Conservation (phyloP, 2,329 filamentous ascomycete genomes). For the Metarhizium brunneum region DNA sequence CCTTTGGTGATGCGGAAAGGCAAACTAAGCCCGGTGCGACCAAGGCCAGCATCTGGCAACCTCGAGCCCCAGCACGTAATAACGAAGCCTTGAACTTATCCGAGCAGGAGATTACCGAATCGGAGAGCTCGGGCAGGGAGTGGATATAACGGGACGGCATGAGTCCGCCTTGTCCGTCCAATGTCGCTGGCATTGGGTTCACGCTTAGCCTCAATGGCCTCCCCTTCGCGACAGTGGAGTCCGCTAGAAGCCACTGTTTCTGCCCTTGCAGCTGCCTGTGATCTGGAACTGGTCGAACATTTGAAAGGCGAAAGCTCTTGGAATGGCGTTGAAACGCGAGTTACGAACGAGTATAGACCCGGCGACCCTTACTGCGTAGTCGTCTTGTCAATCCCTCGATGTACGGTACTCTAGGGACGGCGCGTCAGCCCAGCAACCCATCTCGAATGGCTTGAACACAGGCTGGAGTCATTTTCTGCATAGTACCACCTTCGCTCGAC, state of each 20-base stretch:
- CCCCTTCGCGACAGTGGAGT: neutral
- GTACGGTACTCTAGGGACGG: neutral
- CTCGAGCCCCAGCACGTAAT: neutral
- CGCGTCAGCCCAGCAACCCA: too few species aligned
- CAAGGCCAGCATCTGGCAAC: neutral
- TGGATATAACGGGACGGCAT: neutral
- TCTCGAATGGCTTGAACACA: too few species aligned
- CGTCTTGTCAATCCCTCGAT: neutral
- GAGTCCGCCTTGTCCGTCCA: neutral
- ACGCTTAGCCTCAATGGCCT: neutral
- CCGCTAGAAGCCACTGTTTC: neutral
- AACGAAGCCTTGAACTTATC: neutral
- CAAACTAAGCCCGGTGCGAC: neutral
- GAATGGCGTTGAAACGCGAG: neutral
- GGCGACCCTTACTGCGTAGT: too few species aligned
- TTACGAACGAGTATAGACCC: too few species aligned
- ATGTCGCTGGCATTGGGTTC: neutral
- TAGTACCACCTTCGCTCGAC: too few species aligned
- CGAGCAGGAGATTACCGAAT: neutral
- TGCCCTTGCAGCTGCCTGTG: neutral
- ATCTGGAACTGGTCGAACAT: too few species aligned
- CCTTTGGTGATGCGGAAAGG: neutral
- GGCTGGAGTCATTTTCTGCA: too few species aligned
- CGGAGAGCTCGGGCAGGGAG: neutral
- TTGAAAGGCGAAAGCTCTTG: neutral